Percentiles rank a stretch among this genome's conserved stretches.
These are phyloP conservation scores for Malassezia slooffiae DNA, from an alignment of 1,284 basidiomycete genomes.

Conservation along the genomic window DNA sequence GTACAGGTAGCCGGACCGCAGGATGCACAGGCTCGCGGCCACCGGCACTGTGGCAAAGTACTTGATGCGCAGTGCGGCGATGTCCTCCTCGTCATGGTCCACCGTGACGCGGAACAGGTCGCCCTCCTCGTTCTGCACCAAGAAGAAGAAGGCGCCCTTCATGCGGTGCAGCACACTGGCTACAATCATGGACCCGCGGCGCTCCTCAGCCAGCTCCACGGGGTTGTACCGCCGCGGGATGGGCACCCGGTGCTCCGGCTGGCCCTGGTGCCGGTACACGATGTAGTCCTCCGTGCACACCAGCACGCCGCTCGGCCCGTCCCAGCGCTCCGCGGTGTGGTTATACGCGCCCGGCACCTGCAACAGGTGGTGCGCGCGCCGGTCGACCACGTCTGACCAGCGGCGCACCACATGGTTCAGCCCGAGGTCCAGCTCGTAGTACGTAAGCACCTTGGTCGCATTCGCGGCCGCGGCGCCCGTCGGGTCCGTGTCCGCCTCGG, in stretches of 20 bases:
- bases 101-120: constrained; percentile 46
- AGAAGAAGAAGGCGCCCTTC: constrained; percentile 44
- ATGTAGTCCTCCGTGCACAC: constrained; percentile 46
- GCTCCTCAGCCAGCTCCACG: constrained; percentile 18
- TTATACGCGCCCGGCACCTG: constrained; percentile 45
- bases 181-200: constrained; percentile 34
- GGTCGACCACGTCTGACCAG: constrained; percentile 40
- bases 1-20: constrained; percentile 43
- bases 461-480: constrained; percentile 33
- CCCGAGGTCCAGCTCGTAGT: constrained; percentile 46
- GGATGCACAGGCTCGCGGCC: constrained; percentile 33
- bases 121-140: constrained; percentile 42
- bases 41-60: constrained; percentile 46
- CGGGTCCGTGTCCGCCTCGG: constrained; percentile 40
- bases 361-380: constrained; percentile 32
- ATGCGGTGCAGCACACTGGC: constrained; percentile 44
- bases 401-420: constrained; percentile 45
- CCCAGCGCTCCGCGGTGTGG: constrained; percentile 41
- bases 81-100: constrained; percentile 44
- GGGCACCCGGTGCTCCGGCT: constrained; percentile 39
- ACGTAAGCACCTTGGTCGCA: constrained; percentile 37
- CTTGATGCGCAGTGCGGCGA: constrained; percentile 38
- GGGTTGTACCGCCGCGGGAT: constrained; percentile 40
- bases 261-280: constrained; percentile 42
- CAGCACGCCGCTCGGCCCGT: constrained; percentile 43